Evolutionary conservation across 2,329 filamentous ascomycete species (phyloP).

Genomic region (Colletotrichum siamense): DNA sequence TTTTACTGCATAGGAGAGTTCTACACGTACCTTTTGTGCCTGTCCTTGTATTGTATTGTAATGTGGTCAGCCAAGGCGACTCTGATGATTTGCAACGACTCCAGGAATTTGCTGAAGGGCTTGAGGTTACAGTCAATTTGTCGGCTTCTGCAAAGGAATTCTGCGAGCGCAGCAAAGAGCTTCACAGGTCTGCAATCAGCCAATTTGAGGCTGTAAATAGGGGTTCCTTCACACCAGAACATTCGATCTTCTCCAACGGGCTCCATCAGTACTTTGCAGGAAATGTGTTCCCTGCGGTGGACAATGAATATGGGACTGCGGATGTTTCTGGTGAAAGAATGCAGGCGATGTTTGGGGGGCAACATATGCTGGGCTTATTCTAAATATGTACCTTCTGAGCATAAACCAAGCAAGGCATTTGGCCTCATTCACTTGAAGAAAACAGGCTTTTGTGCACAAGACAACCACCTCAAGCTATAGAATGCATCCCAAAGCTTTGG

Average conservation of each 20-base stretch:
- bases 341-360: neutral
- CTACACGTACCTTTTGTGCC: neutral
- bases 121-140: neutral
- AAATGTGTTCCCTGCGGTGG: neutral
- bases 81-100: neutral
- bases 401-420: neutral
- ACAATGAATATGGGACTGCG: neutral
- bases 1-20: neutral
- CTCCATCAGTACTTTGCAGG: neutral
- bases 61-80: neutral
- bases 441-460: too few species aligned
- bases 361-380: neutral
- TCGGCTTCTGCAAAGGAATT: neutral
- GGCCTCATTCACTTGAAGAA: too few species aligned
- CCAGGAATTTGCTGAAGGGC: neutral
- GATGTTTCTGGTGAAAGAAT: neutral
- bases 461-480: neutral
- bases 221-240: neutral
- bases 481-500: neutral
- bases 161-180: neutral
- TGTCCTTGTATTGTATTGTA: neutral
- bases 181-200: neutral
- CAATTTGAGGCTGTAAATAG: neutral
- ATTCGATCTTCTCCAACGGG: neutral
- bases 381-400: neutral